A percentile compares a stretch with the other conserved stretches of the same genome.
phyloP scores from a whole-genome alignment of 768 basidiomycete species.

The Boletus rubroflammeus region DNA sequence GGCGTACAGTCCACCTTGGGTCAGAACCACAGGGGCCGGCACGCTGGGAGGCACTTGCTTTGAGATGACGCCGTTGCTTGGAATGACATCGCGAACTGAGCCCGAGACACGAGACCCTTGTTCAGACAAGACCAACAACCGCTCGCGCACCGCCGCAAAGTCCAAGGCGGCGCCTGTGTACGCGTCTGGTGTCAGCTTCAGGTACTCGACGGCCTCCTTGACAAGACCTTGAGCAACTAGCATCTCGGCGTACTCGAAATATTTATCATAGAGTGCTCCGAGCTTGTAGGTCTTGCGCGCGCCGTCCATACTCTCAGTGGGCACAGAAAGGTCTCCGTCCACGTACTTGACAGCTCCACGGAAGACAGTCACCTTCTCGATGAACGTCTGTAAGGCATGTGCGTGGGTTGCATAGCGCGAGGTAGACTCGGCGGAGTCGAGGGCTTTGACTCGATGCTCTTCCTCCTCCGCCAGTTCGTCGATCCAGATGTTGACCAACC shows the following conservation, averaged over 20 bases:
- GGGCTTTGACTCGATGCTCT: conserved; percentile 40
- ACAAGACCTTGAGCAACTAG: conserved; percentile 88
- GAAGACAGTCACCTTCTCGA: conserved; percentile 97
- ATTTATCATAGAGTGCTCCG: conserved; percentile 82
- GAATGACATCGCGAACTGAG: conserved; percentile 21
- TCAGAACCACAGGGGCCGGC: conserved; percentile 21
- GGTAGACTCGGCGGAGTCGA: conserved; percentile 37
- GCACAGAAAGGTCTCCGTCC: conserved; percentile 60
- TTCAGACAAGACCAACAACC: conserved; percentile 42
- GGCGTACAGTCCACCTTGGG: conserved; percentile 13
- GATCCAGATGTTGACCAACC: conserved; percentile 86
- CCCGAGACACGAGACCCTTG: conserved; percentile 23
- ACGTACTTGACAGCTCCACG: conserved; percentile 77
- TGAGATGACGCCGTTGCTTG: conserved; percentile 30
- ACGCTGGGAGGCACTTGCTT: conserved; percentile 30
- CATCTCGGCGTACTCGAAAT: conserved; percentile 93
- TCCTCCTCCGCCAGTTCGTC: conserved; percentile 91
- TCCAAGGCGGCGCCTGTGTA: conserved; percentile 62
- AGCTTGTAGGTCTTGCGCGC: conserved; percentile 71
- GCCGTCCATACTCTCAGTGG: conserved; percentile 37
- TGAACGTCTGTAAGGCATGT: conserved; percentile 84
- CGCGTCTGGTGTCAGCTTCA: conserved; percentile 72
- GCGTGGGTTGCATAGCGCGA: conserved; percentile 78
- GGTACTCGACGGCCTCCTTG: conserved; percentile 73
- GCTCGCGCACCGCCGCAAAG: conserved; percentile 43